Base-by-base conservation (phyloP, 306 rosid species). In the Pterocarpus macrocarpus region DNA sequence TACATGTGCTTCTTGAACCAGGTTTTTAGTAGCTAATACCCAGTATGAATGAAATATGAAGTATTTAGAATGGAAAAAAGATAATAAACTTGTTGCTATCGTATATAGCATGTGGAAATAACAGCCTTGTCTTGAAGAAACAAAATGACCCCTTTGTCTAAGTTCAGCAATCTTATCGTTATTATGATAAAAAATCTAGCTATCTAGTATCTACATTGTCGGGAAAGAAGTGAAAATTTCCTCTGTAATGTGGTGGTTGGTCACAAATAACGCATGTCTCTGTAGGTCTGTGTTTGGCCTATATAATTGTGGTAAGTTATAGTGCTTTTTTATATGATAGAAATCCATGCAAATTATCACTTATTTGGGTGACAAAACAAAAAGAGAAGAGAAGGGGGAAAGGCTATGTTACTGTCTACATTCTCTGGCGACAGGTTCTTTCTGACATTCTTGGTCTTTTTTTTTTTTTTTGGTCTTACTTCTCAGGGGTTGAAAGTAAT, bases 61-160 rank as follows among this genome's bases (percentile, higher is more conserved):
- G 28, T 22, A 22, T 22, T 22, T 22, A 1, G 28, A 22, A 22
- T 22, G 28, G 0, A 50, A 52, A 76, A 17, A 41, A 49, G 17
- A 34, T 14, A 33, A 38, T 9, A 15, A 17, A n/a, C 11, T 58
- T 33, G 57, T 68, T 22, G n/a, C 47, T 17, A 11, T 53, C 10
- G 69, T 43, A 7, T 39, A 39, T 0, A 39, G 3, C 44, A 39
- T 39, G 44, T 39, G 7, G 5, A 39, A 39, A 39, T 22, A 22
- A 28, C 17, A 44, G 13, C 8, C 4, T 38, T 38, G 41, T 38
- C 32, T 65, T 81, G 62, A 81, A 73, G 75, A 71, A 50, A 44
- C 56, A 39, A 61, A 58, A 14, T 6, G 57, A 22, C 59, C 9
- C 34, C 39, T 74, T 36, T 49, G n/a, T 59, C 55, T 33, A 45